Conservation (phyloP, 768 basidiomycete genomes). For the Podaxis sp. region DNA sequence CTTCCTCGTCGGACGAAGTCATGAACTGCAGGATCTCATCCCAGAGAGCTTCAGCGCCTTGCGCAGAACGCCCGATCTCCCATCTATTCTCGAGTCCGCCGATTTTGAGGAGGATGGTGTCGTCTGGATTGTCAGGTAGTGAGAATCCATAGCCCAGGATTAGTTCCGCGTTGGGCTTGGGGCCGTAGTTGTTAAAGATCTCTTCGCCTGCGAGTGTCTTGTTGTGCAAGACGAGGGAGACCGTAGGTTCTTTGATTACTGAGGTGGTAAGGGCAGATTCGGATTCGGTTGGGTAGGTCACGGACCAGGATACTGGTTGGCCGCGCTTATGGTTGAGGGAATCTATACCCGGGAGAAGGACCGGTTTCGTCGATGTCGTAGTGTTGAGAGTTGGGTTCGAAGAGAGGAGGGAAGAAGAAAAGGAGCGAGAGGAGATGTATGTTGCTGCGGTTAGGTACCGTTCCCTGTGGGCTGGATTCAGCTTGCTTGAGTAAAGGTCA, state of each 20-base stretch:
- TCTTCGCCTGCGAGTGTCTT: slow-evolving; percentile 41
- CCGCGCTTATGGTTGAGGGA: slow-evolving; percentile 80
- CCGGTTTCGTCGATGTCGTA: slow-evolving; percentile 52
- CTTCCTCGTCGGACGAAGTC: slow-evolving; percentile 16
- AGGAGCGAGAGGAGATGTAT: slow-evolving; percentile 83
- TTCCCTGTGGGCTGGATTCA: slow-evolving; percentile 45
- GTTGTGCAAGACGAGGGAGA: slow-evolving; percentile 61
- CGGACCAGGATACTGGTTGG: slow-evolving; percentile 80
- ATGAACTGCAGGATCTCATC: slow-evolving; percentile 33
- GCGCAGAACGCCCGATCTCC: slow-evolving; percentile 57
- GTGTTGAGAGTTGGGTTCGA: slow-evolving; percentile 27
- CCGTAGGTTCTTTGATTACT: slow-evolving; percentile 25
- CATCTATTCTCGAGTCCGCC: slow-evolving; percentile 53
- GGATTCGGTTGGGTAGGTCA: slow-evolving; percentile 33
- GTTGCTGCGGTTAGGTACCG: slow-evolving; percentile 68
- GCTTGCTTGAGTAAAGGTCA: slow-evolving; percentile 25
- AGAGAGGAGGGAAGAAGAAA: slow-evolving; percentile 79
- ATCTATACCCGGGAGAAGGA: slow-evolving; percentile 87
- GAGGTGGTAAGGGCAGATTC: slow-evolving; percentile 8
- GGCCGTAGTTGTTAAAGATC: slow-evolving; percentile 89
- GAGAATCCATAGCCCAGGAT: slow-evolving; percentile 93
- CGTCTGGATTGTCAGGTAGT: slow-evolving; percentile 73
- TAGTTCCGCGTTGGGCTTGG: slow-evolving; percentile 86
- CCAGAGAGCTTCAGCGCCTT: slow-evolving; percentile 59
- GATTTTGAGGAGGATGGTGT: slow-evolving; percentile 77